Evolutionary conservation across 2,329 filamentous ascomycete species (phyloP).

Genomic region (Periconia sp.): DNA sequence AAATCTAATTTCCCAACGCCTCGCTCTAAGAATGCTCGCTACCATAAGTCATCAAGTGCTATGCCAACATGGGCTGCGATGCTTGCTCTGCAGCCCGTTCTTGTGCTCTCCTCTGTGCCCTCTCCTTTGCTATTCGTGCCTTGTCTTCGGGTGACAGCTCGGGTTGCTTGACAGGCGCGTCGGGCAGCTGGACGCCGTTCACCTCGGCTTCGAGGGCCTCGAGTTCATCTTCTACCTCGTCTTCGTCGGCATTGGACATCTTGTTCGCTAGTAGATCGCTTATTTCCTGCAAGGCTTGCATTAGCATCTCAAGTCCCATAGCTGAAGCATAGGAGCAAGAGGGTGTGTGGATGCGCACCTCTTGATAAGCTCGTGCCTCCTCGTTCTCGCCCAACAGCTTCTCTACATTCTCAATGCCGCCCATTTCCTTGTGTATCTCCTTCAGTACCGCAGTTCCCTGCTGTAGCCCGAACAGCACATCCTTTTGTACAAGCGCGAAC

Average conservation of each 20-base stretch:
- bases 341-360: constrained; percentile 70
- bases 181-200: constrained; percentile 48
- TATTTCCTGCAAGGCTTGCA: constrained; percentile 89
- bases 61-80: constrained; percentile 47
- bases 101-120: constrained; percentile 35
- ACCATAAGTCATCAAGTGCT: constrained; percentile 7
- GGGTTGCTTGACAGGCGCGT: constrained; percentile 43
- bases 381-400: constrained; percentile 92
- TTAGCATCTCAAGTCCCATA: too few species aligned
- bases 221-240: constrained; percentile 96
- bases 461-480: constrained; percentile 89
- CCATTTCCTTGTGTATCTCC: constrained; percentile 95
- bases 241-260: constrained; percentile 94
- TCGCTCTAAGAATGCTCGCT: constrained; percentile 40
- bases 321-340: too few species aligned
- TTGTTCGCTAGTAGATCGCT: constrained; percentile 87
- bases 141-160: constrained; percentile 37
- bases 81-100: constrained; percentile 39
- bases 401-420: constrained; percentile 90
- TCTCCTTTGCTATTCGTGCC: constrained; percentile 18
- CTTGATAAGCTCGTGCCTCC: constrained; percentile 89
- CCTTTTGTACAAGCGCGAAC: constrained; percentile 96
- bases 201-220: constrained; percentile 77
- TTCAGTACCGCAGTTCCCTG: constrained; percentile 89
- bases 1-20: constrained; percentile 33